Conservation (phyloP, 129 eudicot species). For the Silybum marianum region DNA sequence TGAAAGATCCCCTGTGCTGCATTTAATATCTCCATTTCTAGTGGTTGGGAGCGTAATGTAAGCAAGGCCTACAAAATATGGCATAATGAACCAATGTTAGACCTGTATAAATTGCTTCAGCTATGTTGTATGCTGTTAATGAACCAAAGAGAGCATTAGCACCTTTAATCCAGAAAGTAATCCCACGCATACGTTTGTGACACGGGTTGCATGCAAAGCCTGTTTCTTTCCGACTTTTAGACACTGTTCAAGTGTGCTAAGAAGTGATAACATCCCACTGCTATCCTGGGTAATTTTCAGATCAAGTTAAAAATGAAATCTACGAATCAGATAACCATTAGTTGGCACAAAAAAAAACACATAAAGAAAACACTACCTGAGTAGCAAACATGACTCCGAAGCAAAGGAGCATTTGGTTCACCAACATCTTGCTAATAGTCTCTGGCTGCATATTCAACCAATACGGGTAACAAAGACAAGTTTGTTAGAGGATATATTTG, state of each 20-base stretch:
- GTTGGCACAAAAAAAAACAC: constrained; percentile 3
- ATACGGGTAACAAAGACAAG: constrained; percentile 6
- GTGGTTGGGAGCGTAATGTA: constrained; percentile 67
- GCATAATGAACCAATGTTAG: constrained; percentile 28
- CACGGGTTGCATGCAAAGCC: constrained; percentile 61
- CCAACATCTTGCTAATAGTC: constrained; percentile 90
- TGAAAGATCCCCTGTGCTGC: constrained; percentile 85
- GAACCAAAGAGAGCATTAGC: constrained; percentile 19
- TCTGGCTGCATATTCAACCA: constrained; percentile 69
- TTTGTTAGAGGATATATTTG: neutral
- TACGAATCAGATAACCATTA: constrained; percentile 11
- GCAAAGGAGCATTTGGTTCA: constrained; percentile 92
- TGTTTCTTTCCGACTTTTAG: constrained; percentile 78
- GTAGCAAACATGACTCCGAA: constrained; percentile 89
- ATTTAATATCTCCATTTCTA: constrained; percentile 67
- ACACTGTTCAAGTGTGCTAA: constrained; percentile 78
- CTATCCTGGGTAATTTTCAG: constrained; percentile 78
- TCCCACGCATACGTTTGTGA: constrained; percentile 91
- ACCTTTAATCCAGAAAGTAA: constrained; percentile 97
- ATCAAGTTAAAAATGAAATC: constrained; percentile 20
- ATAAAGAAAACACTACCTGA: constrained; percentile 59
- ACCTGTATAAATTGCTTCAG: constrained; percentile 3
- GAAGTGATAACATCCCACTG: constrained; percentile 80
- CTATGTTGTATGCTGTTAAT: constrained; percentile 1
- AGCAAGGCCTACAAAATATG: constrained; percentile 61